These are phyloP conservation scores for Aegilops tauschii DNA, from an alignment of 176 grass and related monocot species.

Conservation along the genomic window DNA sequence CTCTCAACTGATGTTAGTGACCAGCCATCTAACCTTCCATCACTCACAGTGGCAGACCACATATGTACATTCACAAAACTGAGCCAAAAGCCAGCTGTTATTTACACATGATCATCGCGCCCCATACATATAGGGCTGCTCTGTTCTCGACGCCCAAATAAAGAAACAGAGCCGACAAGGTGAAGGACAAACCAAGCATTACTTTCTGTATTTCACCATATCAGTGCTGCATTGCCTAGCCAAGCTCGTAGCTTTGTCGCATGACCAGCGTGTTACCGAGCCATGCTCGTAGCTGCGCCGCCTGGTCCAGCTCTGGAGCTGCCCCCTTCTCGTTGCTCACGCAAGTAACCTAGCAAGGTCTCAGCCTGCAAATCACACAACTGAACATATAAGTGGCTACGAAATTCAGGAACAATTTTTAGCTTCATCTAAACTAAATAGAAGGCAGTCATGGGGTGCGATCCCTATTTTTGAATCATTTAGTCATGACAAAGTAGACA, in stretches of 20 bases:
- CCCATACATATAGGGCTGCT: too few relatives aligned
- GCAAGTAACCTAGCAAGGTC: conserved; percentile 77
- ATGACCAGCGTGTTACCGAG: conserved; percentile 36
- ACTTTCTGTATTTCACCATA: not conserved
- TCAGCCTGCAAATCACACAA: conserved; percentile 60
- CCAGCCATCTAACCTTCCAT: too few relatives aligned
- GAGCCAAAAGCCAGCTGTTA: too few relatives aligned
- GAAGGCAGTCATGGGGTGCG: not conserved
- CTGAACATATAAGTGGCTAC: not conserved
- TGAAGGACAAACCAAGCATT: not conserved
- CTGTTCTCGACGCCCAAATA: too few relatives aligned
- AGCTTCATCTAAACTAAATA: not conserved
- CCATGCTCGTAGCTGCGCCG: conserved; percentile 34
- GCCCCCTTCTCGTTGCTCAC: conserved; percentile 72
- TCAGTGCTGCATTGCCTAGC: conserved; percentile 42
- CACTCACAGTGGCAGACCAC: too few relatives aligned
- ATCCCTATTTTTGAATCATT: not conserved
- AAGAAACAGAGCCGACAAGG: too few relatives aligned
- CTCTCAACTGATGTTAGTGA: too few relatives aligned
- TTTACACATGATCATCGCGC: too few relatives aligned
- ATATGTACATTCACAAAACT: too few relatives aligned
- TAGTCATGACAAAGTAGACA: not conserved
- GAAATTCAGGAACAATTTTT: not conserved
- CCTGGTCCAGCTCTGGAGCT: conserved; percentile 32
- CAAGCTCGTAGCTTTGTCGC: conserved; percentile 31